These are phyloP conservation scores for Coniochaeta hoffmannii DNA, from an alignment of 2,329 filamentous ascomycete species.

Conservation along the genomic window DNA sequence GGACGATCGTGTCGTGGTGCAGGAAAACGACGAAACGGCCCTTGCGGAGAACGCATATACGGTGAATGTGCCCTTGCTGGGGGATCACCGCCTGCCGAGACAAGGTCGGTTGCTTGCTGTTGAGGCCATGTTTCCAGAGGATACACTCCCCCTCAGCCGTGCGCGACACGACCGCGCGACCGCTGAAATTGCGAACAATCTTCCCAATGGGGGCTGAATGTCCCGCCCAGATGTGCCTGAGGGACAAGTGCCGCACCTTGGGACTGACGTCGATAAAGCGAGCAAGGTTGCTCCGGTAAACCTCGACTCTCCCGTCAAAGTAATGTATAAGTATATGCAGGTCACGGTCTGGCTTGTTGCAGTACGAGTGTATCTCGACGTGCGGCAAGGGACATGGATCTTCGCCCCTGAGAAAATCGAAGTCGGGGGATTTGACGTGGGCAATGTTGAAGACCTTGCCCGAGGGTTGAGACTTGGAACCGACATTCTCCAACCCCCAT, in stretches of 20 bases:
- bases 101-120: conserved; percentile 44
- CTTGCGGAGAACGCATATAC: conserved; percentile 70
- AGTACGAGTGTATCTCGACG: conserved; percentile 67
- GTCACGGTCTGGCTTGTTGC: conserved; percentile 53
- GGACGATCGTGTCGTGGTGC: conserved; percentile 58
- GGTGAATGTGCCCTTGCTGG: conserved; percentile 65
- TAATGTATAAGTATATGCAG: conserved; percentile 73
- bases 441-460: conserved; percentile 79
- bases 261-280: conserved; percentile 69
- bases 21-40: conserved; percentile 78
- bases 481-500: conserved; percentile 86
- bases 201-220: conserved; percentile 77
- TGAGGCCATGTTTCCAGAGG: conserved; percentile 67
- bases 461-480: conserved; percentile 57
- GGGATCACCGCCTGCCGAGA: conserved; percentile 61
- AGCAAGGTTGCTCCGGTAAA: conserved; percentile 72
- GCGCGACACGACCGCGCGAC: conserved; percentile 71
- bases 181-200: conserved; percentile 78
- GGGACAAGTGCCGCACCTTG: conserved; percentile 50
- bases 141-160: conserved; percentile 73
- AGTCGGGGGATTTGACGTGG: conserved; percentile 56
- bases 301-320: conserved; percentile 77
- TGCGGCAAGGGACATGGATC: conserved; percentile 28
- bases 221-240: conserved; percentile 70
- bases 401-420: conserved; percentile 35